A percentile compares a stretch with the other conserved stretches of the same genome.
Evolutionary conservation across 2,329 filamentous ascomycete species (phyloP).

Genomic region (Trichophyton benhamiae): DNA sequence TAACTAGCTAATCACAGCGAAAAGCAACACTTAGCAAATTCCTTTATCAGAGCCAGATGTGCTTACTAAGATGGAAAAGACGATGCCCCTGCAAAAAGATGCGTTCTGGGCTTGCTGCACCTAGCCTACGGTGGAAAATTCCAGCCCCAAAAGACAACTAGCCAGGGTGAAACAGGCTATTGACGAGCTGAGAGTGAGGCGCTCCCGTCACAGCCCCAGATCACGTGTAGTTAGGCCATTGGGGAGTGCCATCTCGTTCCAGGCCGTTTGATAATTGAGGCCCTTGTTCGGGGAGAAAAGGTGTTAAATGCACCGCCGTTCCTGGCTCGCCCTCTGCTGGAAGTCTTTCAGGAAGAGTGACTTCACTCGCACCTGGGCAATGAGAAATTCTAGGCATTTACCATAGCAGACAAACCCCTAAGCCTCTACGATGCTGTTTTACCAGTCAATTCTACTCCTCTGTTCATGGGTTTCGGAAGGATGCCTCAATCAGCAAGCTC

Average conservation of each 20-base stretch:
- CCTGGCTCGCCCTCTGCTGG: no score
- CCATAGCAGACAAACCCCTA: neutral
- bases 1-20: neutral
- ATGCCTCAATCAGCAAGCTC: constrained; percentile 4
- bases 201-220: neutral
- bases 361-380: neutral
- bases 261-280: neutral
- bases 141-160: neutral
- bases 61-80: neutral
- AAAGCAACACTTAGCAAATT: neutral
- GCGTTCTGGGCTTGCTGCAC: neutral
- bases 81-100: neutral
- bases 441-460: constrained; percentile 6
- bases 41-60: neutral
- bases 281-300: neutral
- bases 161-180: neutral
- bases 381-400: neutral
- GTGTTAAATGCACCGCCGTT: no score
- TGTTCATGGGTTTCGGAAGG: constrained; percentile 5
- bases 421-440: neutral
- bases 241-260: neutral
- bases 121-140: neutral
- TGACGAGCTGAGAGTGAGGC: neutral
- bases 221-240: neutral
- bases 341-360: neutral